These are phyloP conservation scores for Solanum hybrid DNA, from an alignment of 305 asterid genomes.

Conservation along the genomic window DNA sequence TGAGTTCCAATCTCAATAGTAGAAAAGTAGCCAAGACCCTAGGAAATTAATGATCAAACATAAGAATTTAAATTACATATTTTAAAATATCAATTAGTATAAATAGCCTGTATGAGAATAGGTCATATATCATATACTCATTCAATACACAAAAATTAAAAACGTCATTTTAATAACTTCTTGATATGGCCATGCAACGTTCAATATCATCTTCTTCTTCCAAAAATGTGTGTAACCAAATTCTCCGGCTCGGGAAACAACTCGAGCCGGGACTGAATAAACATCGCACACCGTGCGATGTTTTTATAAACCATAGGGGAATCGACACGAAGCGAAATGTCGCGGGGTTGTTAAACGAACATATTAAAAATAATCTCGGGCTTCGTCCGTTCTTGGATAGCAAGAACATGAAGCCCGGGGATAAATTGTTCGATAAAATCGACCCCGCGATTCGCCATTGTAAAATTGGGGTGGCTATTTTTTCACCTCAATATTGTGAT, in stretches of 20 bases:
- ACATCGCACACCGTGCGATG: conserved; percentile 31
- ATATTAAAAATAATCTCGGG: conserved; percentile 25
- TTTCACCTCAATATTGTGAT: conserved; percentile 68
- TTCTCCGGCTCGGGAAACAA: conserved; percentile 6
- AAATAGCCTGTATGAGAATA: not conserved
- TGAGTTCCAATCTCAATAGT: conserved; percentile 32
- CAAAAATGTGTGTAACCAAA: conserved; percentile 16
- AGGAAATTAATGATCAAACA: not conserved
- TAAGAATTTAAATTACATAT: not conserved
- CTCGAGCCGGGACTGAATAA: not conserved
- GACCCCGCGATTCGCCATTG: conserved; percentile 43
- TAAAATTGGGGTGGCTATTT: conserved; percentile 57
- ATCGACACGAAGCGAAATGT: conserved; percentile 60
- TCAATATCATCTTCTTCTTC: not conserved
- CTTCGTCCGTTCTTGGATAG: conserved; percentile 62
- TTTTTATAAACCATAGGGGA: conserved; percentile 71
- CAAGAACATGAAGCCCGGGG: conserved; percentile 82
- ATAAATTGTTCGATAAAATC: conserved; percentile 57
- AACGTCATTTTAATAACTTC: not conserved
- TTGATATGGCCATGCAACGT: conserved; percentile 41
- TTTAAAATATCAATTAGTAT: not conserved
- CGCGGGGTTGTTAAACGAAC: conserved; percentile 53
- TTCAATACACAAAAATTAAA: not conserved
- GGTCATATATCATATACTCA: not conserved
- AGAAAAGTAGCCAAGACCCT: conserved; percentile 7